Evolutionary conservation across 176 grass and related monocot genomes (phyloP).

Genomic region (Carex myosuroides): DNA sequence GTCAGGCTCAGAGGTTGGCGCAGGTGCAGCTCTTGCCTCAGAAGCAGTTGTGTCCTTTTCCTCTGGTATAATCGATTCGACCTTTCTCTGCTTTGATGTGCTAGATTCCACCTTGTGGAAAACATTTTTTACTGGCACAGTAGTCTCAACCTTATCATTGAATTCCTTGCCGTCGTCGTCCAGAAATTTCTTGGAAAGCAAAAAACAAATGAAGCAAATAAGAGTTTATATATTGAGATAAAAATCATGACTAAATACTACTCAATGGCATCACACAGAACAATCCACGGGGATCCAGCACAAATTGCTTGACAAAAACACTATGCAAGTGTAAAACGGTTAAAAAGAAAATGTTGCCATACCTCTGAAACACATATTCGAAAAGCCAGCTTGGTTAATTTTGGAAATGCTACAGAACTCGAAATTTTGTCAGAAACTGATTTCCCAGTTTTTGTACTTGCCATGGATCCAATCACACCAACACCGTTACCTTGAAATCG

Average conservation of each 20-base stretch:
- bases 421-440: not conserved
- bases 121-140: conserved; percentile 19
- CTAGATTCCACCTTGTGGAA: too few relatives aligned
- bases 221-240: not conserved
- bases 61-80: too few relatives aligned
- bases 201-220: not conserved
- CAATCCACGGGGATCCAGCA: too few relatives aligned
- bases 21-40: too few relatives aligned
- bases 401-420: not conserved
- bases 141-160: too few relatives aligned
- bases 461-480: not conserved
- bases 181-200: not conserved
- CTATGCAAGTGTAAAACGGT: not conserved
- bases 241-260: too few relatives aligned
- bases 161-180: too few relatives aligned
- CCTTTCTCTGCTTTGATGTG: too few relatives aligned
- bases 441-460: not conserved
- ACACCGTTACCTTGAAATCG: not conserved
- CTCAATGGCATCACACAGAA: too few relatives aligned
- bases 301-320: too few relatives aligned
- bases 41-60: too few relatives aligned
- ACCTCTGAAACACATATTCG: conserved; percentile 22
- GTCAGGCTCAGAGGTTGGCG: too few relatives aligned
- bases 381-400: conserved; percentile 1
- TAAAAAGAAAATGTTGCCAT: not conserved